Evolutionary conservation across 2,329 filamentous ascomycete genomes (phyloP).

Genomic region (Apiospora rasikravindrae): DNA sequence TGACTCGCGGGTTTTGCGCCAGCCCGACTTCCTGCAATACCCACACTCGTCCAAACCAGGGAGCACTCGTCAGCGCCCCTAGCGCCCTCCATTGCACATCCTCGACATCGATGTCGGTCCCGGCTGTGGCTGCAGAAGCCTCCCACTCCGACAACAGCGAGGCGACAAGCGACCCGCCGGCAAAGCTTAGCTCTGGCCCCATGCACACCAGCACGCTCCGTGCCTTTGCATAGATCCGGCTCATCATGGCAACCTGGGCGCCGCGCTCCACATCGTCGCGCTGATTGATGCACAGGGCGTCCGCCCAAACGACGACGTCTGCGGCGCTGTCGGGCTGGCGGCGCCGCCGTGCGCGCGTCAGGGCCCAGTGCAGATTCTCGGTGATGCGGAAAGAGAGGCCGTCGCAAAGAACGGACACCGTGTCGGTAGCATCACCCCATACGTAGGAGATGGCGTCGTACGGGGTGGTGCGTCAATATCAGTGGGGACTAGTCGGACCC

Average conservation of each 20-base stretch:
- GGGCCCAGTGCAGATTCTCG: constrained; percentile 9
- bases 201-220: constrained; percentile 33
- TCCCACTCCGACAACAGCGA: neutral
- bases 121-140: neutral
- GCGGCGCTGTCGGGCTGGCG: neutral
- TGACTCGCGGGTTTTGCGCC: constrained; percentile 17
- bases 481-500: neutral
- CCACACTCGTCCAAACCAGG: constrained; percentile 20
- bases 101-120: neutral
- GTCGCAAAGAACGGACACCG: constrained; percentile 17
- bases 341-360: neutral
- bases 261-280: constrained; percentile 31
- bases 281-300: constrained; percentile 42
- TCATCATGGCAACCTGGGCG: constrained; percentile 37
- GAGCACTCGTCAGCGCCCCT: neutral
- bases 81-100: neutral
- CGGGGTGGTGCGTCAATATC: neutral
- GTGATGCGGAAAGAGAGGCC: neutral
- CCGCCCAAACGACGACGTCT: constrained; percentile 32
- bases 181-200: neutral
- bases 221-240: constrained; percentile 35
- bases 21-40: constrained; percentile 21
- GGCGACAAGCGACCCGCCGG: neutral
- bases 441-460: constrained; percentile 21
- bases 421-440: neutral